Conservation (phyloP, 352 stramenopile species). For the Aphanomyces cochlioides region DNA sequence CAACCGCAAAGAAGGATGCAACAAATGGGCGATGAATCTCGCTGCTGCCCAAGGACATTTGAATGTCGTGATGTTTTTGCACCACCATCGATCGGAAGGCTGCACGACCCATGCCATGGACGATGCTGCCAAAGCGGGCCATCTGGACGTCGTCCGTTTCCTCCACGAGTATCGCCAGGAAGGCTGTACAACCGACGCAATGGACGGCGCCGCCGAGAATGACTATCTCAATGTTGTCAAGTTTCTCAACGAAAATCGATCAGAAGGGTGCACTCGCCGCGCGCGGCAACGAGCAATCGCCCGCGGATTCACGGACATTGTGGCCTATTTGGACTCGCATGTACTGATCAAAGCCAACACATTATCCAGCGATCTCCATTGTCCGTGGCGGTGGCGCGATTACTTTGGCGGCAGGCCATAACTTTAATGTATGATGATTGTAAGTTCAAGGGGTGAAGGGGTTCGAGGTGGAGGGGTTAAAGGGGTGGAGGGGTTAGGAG, state of each 20-base stretch:
- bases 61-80: not conserved
- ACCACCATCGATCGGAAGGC: not conserved
- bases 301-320: not conserved
- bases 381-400: not conserved
- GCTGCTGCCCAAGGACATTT: slow-evolving; percentile 1
- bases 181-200: slow-evolving; percentile 7
- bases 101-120: slow-evolving; percentile 21
- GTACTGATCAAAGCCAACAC: not conserved
- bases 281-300: not conserved
- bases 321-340: not conserved
- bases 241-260: not conserved
- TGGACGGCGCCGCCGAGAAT: slow-evolving; percentile 15
- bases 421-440: not conserved
- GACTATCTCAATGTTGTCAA: slow-evolving; percentile 6
- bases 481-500: too few species aligned
- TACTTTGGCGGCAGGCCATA: not conserved
- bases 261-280: slow-evolving; percentile 12
- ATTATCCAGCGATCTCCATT: not conserved
- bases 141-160: slow-evolving; percentile 10
- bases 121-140: not conserved
- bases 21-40: not conserved
- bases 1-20: slow-evolving; percentile 1
- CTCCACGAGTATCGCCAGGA: slow-evolving; percentile 6
- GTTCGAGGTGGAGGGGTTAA: too few species aligned
- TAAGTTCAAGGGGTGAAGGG: not conserved